Evolutionary conservation across 2,329 filamentous ascomycete genomes (phyloP).

Genomic region (Fusarium sp.): DNA sequence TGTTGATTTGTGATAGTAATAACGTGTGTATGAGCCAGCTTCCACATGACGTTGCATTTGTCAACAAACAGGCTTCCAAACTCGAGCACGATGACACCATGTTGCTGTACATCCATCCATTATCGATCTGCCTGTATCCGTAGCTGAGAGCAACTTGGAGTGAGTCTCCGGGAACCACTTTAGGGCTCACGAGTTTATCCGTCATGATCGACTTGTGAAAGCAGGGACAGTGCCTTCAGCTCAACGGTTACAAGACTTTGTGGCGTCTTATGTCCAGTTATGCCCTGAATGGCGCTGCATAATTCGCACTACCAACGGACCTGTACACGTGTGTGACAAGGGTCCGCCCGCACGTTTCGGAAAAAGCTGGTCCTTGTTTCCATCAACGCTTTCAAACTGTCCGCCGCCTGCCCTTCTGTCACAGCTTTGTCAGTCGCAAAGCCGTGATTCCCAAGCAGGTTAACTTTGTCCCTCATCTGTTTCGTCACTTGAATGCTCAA

Average conservation of each 20-base stretch:
- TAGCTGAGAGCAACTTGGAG: background rate
- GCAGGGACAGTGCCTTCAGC: slow-evolving; percentile 9
- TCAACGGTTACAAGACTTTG: slow-evolving; percentile 10
- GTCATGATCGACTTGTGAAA: slow-evolving; percentile 22
- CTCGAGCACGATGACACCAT: slow-evolving; percentile 22
- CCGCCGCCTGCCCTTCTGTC: background rate
- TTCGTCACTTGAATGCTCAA: slow-evolving; percentile 29
- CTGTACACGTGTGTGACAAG: slow-evolving; percentile 43
- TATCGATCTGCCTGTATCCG: background rate
- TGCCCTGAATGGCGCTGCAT: slow-evolving; percentile 33
- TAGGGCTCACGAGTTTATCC: slow-evolving; percentile 8
- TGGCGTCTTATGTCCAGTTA: slow-evolving; percentile 36
- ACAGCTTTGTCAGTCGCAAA: slow-evolving; percentile 5
- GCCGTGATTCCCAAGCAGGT: slow-evolving; percentile 7
- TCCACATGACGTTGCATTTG: slow-evolving; percentile 7
- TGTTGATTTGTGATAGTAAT: slow-evolving; percentile 5
- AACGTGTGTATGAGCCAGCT: background rate
- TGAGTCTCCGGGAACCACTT: slow-evolving; percentile 13
- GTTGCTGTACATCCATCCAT: background rate
- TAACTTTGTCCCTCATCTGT: slow-evolving; percentile 18
- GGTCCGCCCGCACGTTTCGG: slow-evolving; percentile 36
- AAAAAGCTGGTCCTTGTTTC: slow-evolving; percentile 30
- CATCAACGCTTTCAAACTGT: slow-evolving; percentile 16
- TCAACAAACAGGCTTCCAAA: slow-evolving; percentile 17
- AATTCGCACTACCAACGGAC: slow-evolving; percentile 25